Base-by-base conservation (phyloP, 768 basidiomycete species). In the Mrakia gelida region DNA sequence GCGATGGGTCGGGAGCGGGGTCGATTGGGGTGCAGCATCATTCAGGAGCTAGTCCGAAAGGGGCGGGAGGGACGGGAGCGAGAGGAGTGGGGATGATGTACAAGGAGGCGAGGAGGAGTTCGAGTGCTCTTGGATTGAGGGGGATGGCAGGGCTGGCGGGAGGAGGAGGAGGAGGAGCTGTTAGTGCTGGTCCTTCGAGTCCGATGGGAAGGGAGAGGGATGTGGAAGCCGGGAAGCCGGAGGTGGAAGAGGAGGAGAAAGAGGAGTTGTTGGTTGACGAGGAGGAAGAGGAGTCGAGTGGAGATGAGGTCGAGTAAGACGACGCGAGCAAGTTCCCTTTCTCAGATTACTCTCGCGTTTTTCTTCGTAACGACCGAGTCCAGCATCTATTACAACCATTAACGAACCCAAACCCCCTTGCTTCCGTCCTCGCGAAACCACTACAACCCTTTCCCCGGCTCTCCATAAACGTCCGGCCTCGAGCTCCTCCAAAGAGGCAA, bases 401-500 rank as follows among this genome's bases (percentile, higher is more conserved):
- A 67, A 67, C 65, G 65, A 30, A 15, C 30, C 65, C 15, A 18
- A 67, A n/a, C n/a, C n/a, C n/a, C n/a, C n/a, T n/a, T n/a, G n/a
- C n/a, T n/a, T n/a, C n/a, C n/a, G n/a, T n/a, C 34, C 15, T 23
- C 65, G 21, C 16, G 34, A 11, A 11, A n/a, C 9, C 13, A n/a
- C 65, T 21, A 30, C 38, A 67, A 30, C 0, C 34, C 34, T 41
- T 38, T 41, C 13, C 67, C 67, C 16, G 34, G 59, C 26, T 28
- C 59, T 26, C 41, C 59, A 43, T 75, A 75, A 9, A 75, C 73
- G n/a, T 75, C 73, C 11, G 10, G 15, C 43, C 73, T 65, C 41
- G 13, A 4, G n/a, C 73, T 75, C 18, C 45, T 62, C 76, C 76
- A 77, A 1, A 77, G 71, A 0, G 76, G 76, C 43, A 77, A 43